Evolutionary conservation across 2,329 filamentous ascomycete species (phyloP).

Genomic region (Epichloe uncinata): DNA sequence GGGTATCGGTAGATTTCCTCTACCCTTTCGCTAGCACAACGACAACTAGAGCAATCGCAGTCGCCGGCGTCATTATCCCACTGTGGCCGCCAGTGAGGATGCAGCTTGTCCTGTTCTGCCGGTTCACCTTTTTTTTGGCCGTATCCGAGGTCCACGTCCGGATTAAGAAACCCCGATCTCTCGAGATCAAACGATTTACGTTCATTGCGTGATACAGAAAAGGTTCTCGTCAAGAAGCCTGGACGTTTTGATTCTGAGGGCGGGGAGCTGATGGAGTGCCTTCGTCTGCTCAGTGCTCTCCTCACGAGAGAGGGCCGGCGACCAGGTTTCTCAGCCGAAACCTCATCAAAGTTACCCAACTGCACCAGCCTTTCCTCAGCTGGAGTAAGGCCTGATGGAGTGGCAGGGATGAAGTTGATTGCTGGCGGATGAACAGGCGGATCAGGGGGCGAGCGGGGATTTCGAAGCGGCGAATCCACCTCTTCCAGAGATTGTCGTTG

Average conservation of each 20-base stretch:
- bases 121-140: slow-evolving; percentile 31
- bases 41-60: slow-evolving; percentile 15
- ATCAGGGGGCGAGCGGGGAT: slow-evolving; percentile 45
- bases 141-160: slow-evolving; percentile 20
- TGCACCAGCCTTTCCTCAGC: slow-evolving; percentile 36
- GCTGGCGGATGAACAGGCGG: slow-evolving; percentile 29
- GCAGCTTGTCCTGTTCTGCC: slow-evolving; percentile 39
- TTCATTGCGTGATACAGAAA: slow-evolving; percentile 37
- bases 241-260: slow-evolving; percentile 25
- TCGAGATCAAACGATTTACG: slow-evolving; percentile 19
- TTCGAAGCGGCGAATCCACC: slow-evolving; percentile 48
- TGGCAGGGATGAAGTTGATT: slow-evolving; percentile 50
- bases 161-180: slow-evolving; percentile 13
- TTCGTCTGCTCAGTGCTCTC: slow-evolving; percentile 37
- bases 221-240: slow-evolving; percentile 33
- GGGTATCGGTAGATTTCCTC: slow-evolving; percentile 33
- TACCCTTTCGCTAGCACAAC: slow-evolving; percentile 25
- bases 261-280: slow-evolving; percentile 28
- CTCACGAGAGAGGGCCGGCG: slow-evolving; percentile 38
- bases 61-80: slow-evolving; percentile 26
- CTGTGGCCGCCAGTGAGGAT: slow-evolving; percentile 49
- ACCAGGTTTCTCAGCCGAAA: slow-evolving; percentile 29
- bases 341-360: slow-evolving; percentile 41
- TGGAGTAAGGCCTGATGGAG: slow-evolving; percentile 46
- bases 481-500: slow-evolving; percentile 35